These are phyloP conservation scores for Hippophae rhamnoides DNA, from an alignment of 306 rosid species.

Conservation along the genomic window DNA sequence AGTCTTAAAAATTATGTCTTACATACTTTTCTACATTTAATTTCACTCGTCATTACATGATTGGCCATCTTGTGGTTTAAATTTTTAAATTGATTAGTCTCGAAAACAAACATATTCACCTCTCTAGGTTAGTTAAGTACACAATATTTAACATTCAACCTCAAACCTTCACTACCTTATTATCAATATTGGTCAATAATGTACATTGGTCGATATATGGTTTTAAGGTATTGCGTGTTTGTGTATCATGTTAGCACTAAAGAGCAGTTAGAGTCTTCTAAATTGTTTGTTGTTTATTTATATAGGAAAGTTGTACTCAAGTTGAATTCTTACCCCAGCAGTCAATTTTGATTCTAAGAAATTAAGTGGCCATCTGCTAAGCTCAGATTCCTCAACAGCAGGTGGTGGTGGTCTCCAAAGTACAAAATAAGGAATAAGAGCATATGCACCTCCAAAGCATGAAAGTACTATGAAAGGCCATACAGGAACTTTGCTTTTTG, in stretches of 20 bases:
- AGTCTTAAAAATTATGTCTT: too few species aligned
- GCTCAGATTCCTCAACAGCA: slow-evolving; percentile 56
- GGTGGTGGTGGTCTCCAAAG: slow-evolving; percentile 98
- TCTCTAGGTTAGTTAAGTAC: too few species aligned
- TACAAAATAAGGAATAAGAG: slow-evolving; percentile 85
- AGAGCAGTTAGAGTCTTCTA: background rate
- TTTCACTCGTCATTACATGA: too few species aligned
- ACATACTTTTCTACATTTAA: too few species aligned
- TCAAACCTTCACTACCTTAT: too few species aligned
- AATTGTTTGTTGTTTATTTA: background rate
- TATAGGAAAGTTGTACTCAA: background rate
- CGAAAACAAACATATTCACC: too few species aligned
- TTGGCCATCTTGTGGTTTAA: too few species aligned
- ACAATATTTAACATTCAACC: too few species aligned
- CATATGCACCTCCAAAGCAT: slow-evolving; percentile 65
- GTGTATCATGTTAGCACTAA: background rate
- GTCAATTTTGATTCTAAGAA: slow-evolving; percentile 80
- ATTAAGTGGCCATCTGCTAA: slow-evolving; percentile 71
- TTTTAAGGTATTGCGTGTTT: too few species aligned
- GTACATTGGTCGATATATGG: too few species aligned
- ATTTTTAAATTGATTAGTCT: too few species aligned
- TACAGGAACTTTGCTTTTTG: slow-evolving; percentile 60
- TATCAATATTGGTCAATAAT: too few species aligned
- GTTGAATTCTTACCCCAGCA: slow-evolving; percentile 48
- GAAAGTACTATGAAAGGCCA: slow-evolving; percentile 84